Conservation (phyloP, 2,329 filamentous ascomycete species). For the Trichophyton verrucosum region DNA sequence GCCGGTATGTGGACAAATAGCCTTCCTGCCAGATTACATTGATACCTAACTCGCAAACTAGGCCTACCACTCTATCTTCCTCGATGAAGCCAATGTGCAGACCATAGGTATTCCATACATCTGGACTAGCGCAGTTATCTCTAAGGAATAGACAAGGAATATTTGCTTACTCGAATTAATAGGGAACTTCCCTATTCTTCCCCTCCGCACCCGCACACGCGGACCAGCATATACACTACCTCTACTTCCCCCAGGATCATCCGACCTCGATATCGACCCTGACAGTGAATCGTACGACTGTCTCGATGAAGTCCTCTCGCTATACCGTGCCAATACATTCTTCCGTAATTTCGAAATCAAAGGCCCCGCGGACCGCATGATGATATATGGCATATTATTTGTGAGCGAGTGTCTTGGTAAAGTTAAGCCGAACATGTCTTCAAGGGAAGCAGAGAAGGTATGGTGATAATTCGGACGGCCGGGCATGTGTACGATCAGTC, state of each 20-base stretch:
- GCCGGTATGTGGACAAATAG: not conserved
- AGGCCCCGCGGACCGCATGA: constrained; percentile 80
- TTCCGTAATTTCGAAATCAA: constrained; percentile 99
- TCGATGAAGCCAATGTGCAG: constrained; percentile 60
- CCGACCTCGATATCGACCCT: constrained; percentile 50
- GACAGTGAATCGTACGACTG: constrained; percentile 92
- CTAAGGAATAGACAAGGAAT: not conserved
- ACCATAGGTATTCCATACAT: constrained; percentile 41
- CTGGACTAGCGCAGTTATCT: not conserved
- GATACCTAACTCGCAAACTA: constrained; percentile 25
- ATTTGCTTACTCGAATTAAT: constrained; percentile 15
- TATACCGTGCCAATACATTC: constrained; percentile 97
- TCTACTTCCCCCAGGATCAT: constrained; percentile 46
- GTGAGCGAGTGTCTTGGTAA: constrained; percentile 80
- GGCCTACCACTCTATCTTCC: constrained; percentile 98
- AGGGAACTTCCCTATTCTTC: constrained; percentile 91
- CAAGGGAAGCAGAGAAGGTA: constrained; percentile 56
- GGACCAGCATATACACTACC: constrained; percentile 85
- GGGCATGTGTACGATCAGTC: constrained; percentile 20
- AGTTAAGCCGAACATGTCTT: constrained; percentile 61
- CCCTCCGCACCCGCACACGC: constrained; percentile 84
- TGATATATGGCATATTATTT: constrained; percentile 95
- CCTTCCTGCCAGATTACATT: not conserved
- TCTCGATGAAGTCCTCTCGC: constrained; percentile 78
- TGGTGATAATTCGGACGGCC: constrained; percentile 16